Conservation (phyloP, 2,329 filamentous ascomycete genomes). For the Phyllosticta citribraziliensis region DNA sequence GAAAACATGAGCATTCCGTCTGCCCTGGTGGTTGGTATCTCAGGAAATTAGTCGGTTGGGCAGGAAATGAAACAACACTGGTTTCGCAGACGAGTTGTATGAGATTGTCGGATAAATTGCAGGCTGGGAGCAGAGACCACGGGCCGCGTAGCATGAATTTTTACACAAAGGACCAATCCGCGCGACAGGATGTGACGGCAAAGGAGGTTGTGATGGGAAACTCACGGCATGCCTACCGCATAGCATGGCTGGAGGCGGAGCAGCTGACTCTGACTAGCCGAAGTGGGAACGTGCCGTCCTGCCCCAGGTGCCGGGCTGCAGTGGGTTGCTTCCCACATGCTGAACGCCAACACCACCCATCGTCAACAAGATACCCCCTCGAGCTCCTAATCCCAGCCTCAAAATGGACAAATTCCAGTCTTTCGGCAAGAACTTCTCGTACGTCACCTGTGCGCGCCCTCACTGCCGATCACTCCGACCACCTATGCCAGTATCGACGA, state of each 20-base stretch:
- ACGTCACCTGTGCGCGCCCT: constrained; percentile 21
- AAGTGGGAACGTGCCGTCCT: background rate
- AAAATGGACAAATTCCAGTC: constrained; percentile 11
- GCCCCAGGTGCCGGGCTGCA: background rate
- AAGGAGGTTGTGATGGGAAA: background rate
- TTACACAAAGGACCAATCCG: too few relatives aligned
- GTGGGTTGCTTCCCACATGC: background rate
- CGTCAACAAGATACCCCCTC: background rate
- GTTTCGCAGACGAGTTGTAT: background rate
- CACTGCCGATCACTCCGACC: background rate
- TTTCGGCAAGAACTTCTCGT: constrained; percentile 58
- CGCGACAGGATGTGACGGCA: background rate
- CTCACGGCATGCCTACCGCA: too few relatives aligned
- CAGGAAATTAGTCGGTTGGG: background rate
- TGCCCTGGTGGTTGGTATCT: background rate
- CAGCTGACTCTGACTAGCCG: background rate
- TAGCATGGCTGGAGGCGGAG: background rate
- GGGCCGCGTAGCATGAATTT: background rate
- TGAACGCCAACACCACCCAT: background rate
- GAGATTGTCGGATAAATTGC: background rate
- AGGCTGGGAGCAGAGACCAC: background rate
- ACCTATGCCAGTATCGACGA: constrained; percentile 12
- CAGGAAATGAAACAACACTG: background rate
- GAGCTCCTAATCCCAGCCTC: background rate
- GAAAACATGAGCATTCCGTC: background rate